Evolutionary conservation across 768 basidiomycete genomes (phyloP).

Genomic region (Coprinopsis marcescibilis): DNA sequence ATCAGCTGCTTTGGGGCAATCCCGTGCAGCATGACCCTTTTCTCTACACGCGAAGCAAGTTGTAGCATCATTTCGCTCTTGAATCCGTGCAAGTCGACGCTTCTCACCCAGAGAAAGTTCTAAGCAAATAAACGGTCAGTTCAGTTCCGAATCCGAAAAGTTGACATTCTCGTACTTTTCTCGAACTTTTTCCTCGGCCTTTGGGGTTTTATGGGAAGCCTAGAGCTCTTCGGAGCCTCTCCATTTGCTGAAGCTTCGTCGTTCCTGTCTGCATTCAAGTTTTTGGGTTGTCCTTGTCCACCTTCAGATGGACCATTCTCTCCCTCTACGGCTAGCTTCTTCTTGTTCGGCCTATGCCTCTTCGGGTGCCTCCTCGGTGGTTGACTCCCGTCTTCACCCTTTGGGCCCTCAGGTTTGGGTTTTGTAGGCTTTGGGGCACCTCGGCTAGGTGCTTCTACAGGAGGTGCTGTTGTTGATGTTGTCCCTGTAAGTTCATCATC

Average conservation of each 20-base stretch:
- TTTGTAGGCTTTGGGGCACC: conserved; percentile 9
- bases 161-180: conserved; percentile 26
- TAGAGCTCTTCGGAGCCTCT: conserved; percentile 11
- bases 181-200: conserved; percentile 27
- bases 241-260: too few species aligned
- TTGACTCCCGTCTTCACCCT: conserved; percentile 11
- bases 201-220: conserved; percentile 21
- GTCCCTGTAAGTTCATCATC: neutral
- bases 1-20: conserved; percentile 53
- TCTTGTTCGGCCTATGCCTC: conserved; percentile 37
- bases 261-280: conserved; percentile 27
- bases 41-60: conserved; percentile 85
- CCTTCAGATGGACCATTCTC: neutral
- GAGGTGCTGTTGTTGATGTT: conserved; percentile 9
- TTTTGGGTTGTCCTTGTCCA: neutral
- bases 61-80: conserved; percentile 50
- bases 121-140: conserved; percentile 16
- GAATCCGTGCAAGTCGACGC: conserved; percentile 59
- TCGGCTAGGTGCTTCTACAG: conserved; percentile 7
- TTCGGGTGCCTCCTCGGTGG: conserved; percentile 56
- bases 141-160: conserved; percentile 21
- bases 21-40: conserved; percentile 75
- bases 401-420: conserved; percentile 1
- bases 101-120: conserved; percentile 36
- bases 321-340: neutral